Evolutionary conservation across 768 basidiomycete genomes (phyloP), one percentile per base, ranked within the genome.

Genomic region (Phlebiopsis flavidoalba): DNA sequence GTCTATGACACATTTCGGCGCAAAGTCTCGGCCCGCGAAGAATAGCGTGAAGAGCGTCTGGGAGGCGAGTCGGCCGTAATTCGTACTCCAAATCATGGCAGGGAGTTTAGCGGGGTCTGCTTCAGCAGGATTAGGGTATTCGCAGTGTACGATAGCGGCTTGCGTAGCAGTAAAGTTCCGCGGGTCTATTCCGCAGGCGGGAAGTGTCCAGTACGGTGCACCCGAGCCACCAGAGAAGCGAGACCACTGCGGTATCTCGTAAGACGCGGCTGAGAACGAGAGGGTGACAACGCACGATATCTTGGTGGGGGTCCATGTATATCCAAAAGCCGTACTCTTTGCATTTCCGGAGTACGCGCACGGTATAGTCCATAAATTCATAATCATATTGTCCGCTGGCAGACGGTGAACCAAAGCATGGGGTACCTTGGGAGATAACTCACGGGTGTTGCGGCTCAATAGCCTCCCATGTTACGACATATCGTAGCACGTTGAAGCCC

Each of bases 81-180:
- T 98, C 24, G 96, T 98, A 7, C 87, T 85, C 97, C 97, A 99
- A 62, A 94, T 84, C 97, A 99, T 99, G 52, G 89, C 85, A 5
- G 97, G 96, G 62, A 94, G 80, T 0, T 82, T 71, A 2, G 83
- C 79, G 0, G 96, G 95, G 64, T 89, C 79, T 5, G 92, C 81
- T 0, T 73, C 68, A 49, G 80, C 78, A 0, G 87, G 74, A 7
- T 77, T 68, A 0, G 93, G 88, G 73, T 93, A 98, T 75, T 98
- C 95, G 73, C 83, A 87, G 71, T 98, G 95, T 8, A 99, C 67
- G 56, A 95, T 84, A 36, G 94, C 88, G 8, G 92, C 81, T 69
- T 91, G 88, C 0, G 95, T 97, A 0, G 87, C 82, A 0, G 91
- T 92, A 65, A 98, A 86, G 64, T 90, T 84, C 57, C 84, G 80